Conservation (phyloP, 352 stramenopile species). For the Pythium volutum region DNA sequence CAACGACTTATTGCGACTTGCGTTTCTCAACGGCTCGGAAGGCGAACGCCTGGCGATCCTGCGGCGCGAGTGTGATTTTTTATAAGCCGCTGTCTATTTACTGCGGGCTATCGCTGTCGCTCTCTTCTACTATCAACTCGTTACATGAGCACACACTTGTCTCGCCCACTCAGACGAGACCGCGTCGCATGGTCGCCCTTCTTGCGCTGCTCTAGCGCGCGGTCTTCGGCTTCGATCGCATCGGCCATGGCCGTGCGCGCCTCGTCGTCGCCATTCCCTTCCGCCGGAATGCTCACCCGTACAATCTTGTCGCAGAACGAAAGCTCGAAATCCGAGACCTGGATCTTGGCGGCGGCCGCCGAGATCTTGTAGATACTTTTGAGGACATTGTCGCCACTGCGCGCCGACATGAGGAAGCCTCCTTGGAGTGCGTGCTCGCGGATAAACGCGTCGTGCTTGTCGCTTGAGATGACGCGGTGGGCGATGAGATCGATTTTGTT, state of each 20-base stretch:
- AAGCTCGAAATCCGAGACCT: slow-evolving; percentile 77
- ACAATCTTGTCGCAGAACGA: slow-evolving; percentile 77
- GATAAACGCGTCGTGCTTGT: slow-evolving; percentile 79
- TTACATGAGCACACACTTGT: slow-evolving; percentile 37
- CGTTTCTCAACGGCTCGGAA: slow-evolving; percentile 57
- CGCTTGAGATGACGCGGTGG: slow-evolving; percentile 62
- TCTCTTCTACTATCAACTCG: background rate
- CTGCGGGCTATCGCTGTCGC: no score
- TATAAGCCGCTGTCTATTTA: slow-evolving; percentile 27
- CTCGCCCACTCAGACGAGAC: background rate
- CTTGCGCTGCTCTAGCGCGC: slow-evolving; percentile 43
- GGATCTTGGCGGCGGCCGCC: slow-evolving; percentile 57
- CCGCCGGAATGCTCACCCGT: slow-evolving; percentile 41
- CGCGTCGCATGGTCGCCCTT: slow-evolving; percentile 15
- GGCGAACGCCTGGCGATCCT: slow-evolving; percentile 46
- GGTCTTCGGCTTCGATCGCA: slow-evolving; percentile 77
- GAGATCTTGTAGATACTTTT: slow-evolving; percentile 79
- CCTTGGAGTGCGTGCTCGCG: slow-evolving; percentile 49
- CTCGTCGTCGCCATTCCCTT: slow-evolving; percentile 31
- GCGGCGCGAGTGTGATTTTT: slow-evolving; percentile 49
- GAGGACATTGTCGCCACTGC: slow-evolving; percentile 82
- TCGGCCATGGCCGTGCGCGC: slow-evolving; percentile 65
- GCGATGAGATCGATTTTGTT: slow-evolving; percentile 88
- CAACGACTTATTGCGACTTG: slow-evolving; percentile 51
- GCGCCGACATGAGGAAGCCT: slow-evolving; percentile 79